Conservation (phyloP, 179 eudicot genomes). For the Silene vulgaris region DNA sequence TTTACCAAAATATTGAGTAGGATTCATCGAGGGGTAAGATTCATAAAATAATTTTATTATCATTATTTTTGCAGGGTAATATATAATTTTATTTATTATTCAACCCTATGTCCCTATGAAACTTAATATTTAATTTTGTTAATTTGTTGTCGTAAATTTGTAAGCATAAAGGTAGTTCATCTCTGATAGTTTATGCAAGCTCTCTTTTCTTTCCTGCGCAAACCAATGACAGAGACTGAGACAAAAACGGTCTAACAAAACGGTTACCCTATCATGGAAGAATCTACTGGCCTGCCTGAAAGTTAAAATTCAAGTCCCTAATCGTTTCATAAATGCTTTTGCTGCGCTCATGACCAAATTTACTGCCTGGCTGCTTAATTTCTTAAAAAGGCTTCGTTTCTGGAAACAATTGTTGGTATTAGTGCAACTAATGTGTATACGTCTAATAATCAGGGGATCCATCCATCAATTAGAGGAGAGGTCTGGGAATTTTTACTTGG, state of each 20-base stretch:
- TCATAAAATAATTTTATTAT: slow-evolving; percentile 7
- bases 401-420: slow-evolving; percentile 3
- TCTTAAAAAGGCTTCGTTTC: not conserved
- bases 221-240: not conserved
- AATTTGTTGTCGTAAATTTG: not conserved
- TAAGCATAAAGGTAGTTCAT: not conserved
- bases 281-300: not conserved
- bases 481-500: slow-evolving; percentile 99
- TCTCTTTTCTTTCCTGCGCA: not conserved
- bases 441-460: slow-evolving; percentile 60
- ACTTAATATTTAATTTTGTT: not conserved
- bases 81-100: not conserved
- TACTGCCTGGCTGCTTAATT: not conserved
- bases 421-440: slow-evolving; percentile 16
- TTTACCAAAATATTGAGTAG: slow-evolving; percentile 82
- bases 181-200: not conserved
- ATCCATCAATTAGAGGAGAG: slow-evolving; percentile 93
- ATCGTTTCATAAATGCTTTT: too few relatives aligned
- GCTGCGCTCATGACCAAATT: too few relatives aligned
- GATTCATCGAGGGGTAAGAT: slow-evolving; percentile 87
- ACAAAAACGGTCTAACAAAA: not conserved
- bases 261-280: not conserved
- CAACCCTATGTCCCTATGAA: not conserved
- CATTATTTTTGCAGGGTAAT: not conserved
- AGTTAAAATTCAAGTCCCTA: too few relatives aligned